Evolutionary conservation across 805 yeast species (phyloP).

Genomic region (Kodamaea leandrae): DNA sequence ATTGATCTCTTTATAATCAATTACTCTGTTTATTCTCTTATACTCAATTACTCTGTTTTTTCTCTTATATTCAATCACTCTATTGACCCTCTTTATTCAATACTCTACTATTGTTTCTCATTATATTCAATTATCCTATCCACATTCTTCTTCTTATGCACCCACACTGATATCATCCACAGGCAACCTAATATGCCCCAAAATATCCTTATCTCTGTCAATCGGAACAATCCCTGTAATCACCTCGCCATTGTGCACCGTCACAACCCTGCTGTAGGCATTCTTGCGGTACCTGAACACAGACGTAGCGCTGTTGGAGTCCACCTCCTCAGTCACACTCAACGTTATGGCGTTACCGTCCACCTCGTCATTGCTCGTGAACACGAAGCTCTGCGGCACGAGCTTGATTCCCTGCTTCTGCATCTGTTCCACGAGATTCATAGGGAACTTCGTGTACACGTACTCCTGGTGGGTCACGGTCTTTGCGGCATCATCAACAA

Average conservation of each 20-base stretch:
- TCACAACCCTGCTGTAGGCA: background rate
- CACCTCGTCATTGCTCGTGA: background rate
- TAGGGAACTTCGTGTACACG: conserved; percentile 4
- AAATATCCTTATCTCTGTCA: background rate
- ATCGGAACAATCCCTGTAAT: background rate
- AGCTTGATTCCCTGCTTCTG: conserved; percentile 1
- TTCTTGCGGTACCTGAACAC: conserved; percentile 1
- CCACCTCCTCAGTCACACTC: background rate
- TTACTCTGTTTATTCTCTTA: too few species aligned
- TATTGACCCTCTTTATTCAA: too few species aligned
- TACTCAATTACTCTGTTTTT: too few species aligned
- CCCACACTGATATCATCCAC: background rate
- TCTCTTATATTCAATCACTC: too few species aligned
- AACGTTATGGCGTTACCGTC: background rate
- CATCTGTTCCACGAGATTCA: conserved; percentile 1
- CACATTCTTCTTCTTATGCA: too few species aligned
- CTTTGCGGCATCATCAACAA: conserved; percentile 5
- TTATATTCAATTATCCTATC: too few species aligned
- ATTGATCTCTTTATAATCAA: background rate
- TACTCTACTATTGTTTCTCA: too few species aligned
- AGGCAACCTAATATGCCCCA: background rate
- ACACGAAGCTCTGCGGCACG: conserved; percentile 4
- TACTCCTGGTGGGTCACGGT: conserved; percentile 7
- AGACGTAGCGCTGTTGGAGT: background rate
- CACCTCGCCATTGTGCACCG: background rate